Evolutionary conservation across 345 rosid species (phyloP).

Genomic region (Ailanthus altissimus): DNA sequence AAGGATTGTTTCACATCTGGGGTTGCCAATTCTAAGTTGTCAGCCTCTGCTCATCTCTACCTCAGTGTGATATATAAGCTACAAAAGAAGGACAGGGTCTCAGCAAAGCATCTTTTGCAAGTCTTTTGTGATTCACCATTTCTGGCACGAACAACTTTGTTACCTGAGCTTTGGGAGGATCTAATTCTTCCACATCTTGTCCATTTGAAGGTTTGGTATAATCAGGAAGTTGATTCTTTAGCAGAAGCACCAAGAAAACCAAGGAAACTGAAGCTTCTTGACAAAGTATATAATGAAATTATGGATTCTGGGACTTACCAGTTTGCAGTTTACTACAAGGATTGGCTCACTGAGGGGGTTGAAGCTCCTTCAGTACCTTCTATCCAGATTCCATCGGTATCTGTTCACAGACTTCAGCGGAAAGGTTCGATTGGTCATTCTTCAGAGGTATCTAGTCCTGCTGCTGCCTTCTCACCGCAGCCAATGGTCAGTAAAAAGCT

Average conservation of each 20-base stretch:
- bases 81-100: conserved; percentile 55
- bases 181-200: conserved; percentile 66
- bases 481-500: conserved; percentile 60
- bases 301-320: conserved; percentile 60
- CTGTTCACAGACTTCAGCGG: conserved; percentile 30
- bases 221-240: conserved; percentile 53
- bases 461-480: conserved; percentile 41
- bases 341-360: conserved; percentile 59
- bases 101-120: conserved; percentile 64
- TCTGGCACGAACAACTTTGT: conserved; percentile 47
- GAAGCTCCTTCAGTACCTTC: conserved; percentile 60
- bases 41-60: conserved; percentile 66
- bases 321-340: conserved; percentile 65
- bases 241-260: conserved; percentile 32
- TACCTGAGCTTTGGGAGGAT: conserved; percentile 60
- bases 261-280: conserved; percentile 52
- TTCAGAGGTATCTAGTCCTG: conserved; percentile 35
- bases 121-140: conserved; percentile 60
- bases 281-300: conserved; percentile 53
- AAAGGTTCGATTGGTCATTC: conserved; percentile 35
- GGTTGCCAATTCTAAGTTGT: conserved; percentile 46
- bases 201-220: conserved; percentile 57
- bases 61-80: conserved; percentile 56
- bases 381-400: conserved; percentile 41
- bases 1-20: conserved; percentile 50